Conservation (phyloP, 1,284 basidiomycete species). For the Schizophyllum commune region DNA sequence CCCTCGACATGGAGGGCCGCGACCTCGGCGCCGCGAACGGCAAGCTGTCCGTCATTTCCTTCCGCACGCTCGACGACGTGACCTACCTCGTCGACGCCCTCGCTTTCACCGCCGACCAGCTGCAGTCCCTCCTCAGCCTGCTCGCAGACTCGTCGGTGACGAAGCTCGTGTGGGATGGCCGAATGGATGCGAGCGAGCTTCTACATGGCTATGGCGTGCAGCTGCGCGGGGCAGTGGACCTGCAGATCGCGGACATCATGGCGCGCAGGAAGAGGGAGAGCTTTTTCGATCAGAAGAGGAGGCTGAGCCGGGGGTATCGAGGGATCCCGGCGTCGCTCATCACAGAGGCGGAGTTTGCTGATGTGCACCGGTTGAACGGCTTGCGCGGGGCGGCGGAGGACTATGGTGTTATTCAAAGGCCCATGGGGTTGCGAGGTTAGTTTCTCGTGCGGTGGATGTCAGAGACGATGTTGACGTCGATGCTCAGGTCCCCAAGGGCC, state of each 20-base stretch:
- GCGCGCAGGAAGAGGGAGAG: slow-evolving; percentile 10
- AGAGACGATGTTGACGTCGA: not conserved
- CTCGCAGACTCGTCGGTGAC: not conserved
- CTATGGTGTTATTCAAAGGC: not conserved
- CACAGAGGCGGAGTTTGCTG: slow-evolving; percentile 1
- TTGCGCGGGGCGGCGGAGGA: slow-evolving; percentile 7
- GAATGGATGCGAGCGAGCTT: slow-evolving; percentile 15
- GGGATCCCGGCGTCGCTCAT: not conserved
- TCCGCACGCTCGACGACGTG: not conserved
- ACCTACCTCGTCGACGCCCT: not conserved
- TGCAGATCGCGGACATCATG: slow-evolving; percentile 15
- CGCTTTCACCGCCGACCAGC: not conserved
- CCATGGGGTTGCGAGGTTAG: not conserved
- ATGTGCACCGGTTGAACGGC: slow-evolving; percentile 10
- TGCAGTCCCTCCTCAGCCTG: not conserved
- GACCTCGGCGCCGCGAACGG: not conserved
- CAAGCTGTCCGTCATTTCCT: not conserved
- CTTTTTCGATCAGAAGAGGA: slow-evolving; percentile 1
- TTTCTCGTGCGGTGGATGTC: not conserved
- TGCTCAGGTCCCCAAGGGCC: slow-evolving; percentile 8
- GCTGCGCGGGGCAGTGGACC: slow-evolving; percentile 14
- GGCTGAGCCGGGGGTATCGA: slow-evolving; percentile 4
- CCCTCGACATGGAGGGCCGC: not conserved
- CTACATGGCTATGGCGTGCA: slow-evolving; percentile 10
- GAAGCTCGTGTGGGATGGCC: slow-evolving; percentile 16